Conservation (phyloP, 371 early-diverging fungal species). For the Mortierella sp. region DNA sequence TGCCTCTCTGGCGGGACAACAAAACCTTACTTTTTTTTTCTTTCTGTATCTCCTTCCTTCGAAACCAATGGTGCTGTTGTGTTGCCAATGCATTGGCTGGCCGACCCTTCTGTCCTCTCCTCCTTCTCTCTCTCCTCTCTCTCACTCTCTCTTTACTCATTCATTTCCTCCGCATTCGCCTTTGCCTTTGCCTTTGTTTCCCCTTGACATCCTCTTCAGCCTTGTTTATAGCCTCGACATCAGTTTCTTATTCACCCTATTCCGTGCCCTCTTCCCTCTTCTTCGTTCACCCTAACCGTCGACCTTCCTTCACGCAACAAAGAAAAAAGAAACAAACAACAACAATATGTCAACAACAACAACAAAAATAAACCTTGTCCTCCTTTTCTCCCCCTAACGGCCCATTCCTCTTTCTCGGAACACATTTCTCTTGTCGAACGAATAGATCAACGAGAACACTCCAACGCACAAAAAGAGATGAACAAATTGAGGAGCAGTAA, state of each 20-base stretch:
- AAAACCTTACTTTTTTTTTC: not conserved
- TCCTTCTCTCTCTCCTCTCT: not conserved
- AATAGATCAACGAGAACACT: not conserved
- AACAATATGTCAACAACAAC: too few relatives aligned
- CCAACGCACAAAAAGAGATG: not conserved
- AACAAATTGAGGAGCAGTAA: not conserved
- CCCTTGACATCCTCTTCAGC: not conserved
- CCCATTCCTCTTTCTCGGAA: not conserved
- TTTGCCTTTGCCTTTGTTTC: not conserved
- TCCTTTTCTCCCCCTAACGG: not conserved
- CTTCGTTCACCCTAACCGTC: not conserved
- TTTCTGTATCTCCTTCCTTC: not conserved
- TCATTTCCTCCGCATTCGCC: not conserved
- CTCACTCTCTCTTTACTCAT: not conserved
- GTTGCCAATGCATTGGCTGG: not conserved
- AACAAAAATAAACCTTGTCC: conserved; percentile 3
- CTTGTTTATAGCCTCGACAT: too few relatives aligned
- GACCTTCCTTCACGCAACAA: not conserved
- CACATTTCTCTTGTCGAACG: not conserved
- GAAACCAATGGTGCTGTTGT: not conserved
- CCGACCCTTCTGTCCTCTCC: not conserved
- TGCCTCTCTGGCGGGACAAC: not conserved
- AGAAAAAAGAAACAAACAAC: not conserved
- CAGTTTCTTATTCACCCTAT: not conserved
- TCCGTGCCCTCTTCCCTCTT: not conserved